Evolutionary conservation across 1,284 basidiomycete species (phyloP).

Genomic region (Cystobasidiaceae sp.): DNA sequence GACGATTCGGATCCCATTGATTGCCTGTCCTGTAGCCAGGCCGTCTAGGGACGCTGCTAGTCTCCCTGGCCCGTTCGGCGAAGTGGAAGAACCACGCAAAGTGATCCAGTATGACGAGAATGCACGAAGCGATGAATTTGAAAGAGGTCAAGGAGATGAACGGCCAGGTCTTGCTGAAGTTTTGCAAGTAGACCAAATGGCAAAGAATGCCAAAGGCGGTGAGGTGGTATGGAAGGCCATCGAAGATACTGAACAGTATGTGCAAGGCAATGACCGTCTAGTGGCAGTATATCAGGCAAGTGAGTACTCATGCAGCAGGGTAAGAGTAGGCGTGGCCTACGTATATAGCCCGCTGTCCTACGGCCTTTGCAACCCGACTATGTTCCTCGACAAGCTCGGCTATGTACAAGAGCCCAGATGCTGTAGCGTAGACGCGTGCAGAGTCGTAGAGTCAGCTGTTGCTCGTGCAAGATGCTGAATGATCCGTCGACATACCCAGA

Average conservation of each 20-base stretch:
- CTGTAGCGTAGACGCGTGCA: slow-evolving; percentile 49
- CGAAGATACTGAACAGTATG: slow-evolving; percentile 67
- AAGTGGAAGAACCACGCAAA: slow-evolving; percentile 52
- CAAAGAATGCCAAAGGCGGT: slow-evolving; percentile 72
- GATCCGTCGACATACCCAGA: slow-evolving; percentile 54
- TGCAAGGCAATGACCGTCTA: slow-evolving; percentile 74
- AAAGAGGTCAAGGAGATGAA: slow-evolving; percentile 77
- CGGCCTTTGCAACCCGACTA: slow-evolving; percentile 65
- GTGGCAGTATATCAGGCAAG: too few relatives aligned
- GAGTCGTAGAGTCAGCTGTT: slow-evolving; percentile 3
- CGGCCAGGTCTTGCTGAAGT: slow-evolving; percentile 83
- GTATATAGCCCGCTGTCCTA: slow-evolving; percentile 77
- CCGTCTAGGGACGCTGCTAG: slow-evolving; percentile 35
- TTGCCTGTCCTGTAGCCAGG: slow-evolving; percentile 15
- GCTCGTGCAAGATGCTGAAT: background rate
- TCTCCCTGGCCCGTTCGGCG: slow-evolving; percentile 31
- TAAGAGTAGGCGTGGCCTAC: slow-evolving; percentile 53
- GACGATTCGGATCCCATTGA: slow-evolving; percentile 16
- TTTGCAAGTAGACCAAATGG: slow-evolving; percentile 74
- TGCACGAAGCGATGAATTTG: slow-evolving; percentile 75
- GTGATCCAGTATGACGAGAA: slow-evolving; percentile 77
- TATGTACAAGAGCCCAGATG: slow-evolving; percentile 79
- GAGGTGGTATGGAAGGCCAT: slow-evolving; percentile 68
- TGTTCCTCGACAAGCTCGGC: slow-evolving; percentile 94
- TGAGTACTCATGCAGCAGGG: slow-evolving; percentile 6